These are phyloP conservation scores for Rhodosporidiobolus sp. DNA, from an alignment of 768 basidiomycete species.

Conservation along the genomic window DNA sequence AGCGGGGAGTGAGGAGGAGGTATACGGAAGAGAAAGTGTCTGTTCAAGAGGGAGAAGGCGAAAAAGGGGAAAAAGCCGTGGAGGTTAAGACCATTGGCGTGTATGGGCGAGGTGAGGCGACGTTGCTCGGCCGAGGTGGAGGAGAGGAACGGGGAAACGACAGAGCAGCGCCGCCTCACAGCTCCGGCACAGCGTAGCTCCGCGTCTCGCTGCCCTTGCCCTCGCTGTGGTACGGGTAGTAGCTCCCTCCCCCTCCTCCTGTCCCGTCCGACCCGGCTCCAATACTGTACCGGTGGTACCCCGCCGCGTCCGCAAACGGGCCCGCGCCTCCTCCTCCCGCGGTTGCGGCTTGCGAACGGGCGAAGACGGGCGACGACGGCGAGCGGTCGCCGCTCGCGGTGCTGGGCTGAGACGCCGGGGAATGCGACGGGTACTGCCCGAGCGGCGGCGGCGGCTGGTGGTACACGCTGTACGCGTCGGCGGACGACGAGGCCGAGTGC, in stretches of 20 bases:
- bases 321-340: too few relatives aligned
- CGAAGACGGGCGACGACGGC: neutral
- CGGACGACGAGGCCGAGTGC: neutral
- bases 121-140: too few relatives aligned
- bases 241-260: neutral
- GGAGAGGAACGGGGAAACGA: neutral
- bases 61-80: neutral
- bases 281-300: neutral
- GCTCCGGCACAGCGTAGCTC: slow-evolving; percentile 30
- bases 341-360: too few relatives aligned
- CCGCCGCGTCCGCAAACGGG: neutral
- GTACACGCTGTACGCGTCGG: neutral
- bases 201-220: slow-evolving; percentile 21
- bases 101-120: too few relatives aligned
- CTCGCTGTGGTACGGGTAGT: slow-evolving; percentile 33
- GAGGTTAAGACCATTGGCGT: too few relatives aligned
- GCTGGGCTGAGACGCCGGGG: neutral
- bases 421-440: too few relatives aligned
- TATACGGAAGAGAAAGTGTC: too few relatives aligned
- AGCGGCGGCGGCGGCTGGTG: neutral
- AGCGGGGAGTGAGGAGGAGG: neutral
- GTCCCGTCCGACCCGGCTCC: slow-evolving; percentile 3
- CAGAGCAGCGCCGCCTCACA: neutral
- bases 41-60: neutral
- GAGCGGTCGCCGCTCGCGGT: neutral